Evolutionary conservation across 2,329 filamentous ascomycete genomes (phyloP), one percentile per base, ranked within the genome.

Genomic region (Colletotrichum eleusines): DNA sequence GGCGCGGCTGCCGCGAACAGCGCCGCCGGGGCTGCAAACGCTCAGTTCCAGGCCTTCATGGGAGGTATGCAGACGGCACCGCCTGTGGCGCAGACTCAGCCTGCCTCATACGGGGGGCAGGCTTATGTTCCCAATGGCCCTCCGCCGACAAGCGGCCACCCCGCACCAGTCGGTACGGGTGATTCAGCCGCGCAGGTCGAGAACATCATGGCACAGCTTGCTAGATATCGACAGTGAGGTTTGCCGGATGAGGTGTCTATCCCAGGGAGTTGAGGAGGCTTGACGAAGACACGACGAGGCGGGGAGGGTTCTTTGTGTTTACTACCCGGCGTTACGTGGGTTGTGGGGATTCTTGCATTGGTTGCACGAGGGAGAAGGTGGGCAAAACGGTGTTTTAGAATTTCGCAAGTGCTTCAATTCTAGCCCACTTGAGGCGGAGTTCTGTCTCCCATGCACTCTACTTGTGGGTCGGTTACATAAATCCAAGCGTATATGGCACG

Each of bases 141-240:
- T 28, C 72, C 77, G 61, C 76, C 76, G n/a, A 74, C 78, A 35
- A 73, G 74, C 61, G 70, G 74, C 63, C 76, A 74, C 33, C 73
- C 62, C 44, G 28, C 62, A 12, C 53, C 44, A 16, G 42, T 62
- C 9, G 31, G 58, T 2, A 72, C 71, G 73, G 76, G 77, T 16
- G 80, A 82, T 65, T 79, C 83, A 16, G 82, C 84, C 11, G 83
- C 90, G 16, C 85, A 89, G 63, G 85, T 94, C 75, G 88, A 91
- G 77, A 91, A 92, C 75, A 93, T 94, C 62, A 92, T 94, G 88
- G 90, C 91, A 18, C 90, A 93, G 75, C 81, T 94, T 70, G 88
- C 90, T 57, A 89, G 87, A 74, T 91, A 89, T 76, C 85, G 90
- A 73, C 87, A 90, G 77, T 89, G 76, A 77, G 68, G 62, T 48